These are phyloP conservation scores for Cryphonectria radicalis DNA, from an alignment of 2,329 filamentous ascomycete genomes.

Conservation along the genomic window DNA sequence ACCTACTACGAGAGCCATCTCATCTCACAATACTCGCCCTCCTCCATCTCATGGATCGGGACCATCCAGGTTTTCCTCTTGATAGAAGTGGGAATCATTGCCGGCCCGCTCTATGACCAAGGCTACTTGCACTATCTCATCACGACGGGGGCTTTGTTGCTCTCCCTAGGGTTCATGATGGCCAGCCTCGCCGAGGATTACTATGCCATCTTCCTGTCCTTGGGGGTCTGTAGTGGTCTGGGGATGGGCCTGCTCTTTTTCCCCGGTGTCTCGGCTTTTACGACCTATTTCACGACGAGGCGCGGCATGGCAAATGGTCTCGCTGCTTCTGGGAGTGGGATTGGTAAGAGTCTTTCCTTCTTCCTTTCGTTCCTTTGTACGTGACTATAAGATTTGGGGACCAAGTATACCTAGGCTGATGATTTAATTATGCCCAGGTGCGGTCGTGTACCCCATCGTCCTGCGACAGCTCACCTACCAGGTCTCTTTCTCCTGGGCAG, in stretches of 20 bases:
- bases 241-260: constrained; percentile 49
- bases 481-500: constrained; percentile 37
- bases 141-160: constrained; percentile 44
- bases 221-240: constrained; percentile 50
- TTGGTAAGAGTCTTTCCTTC: constrained; percentile 42
- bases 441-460: constrained; percentile 41
- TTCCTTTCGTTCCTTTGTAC: not conserved
- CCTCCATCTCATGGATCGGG: constrained; percentile 51
- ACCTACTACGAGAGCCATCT: constrained; percentile 54
- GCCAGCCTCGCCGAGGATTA: constrained; percentile 42
- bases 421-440: constrained; percentile 24
- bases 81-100: constrained; percentile 45
- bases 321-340: constrained; percentile 37
- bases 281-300: constrained; percentile 39
- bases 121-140: constrained; percentile 50
- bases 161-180: constrained; percentile 54
- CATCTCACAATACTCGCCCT: constrained; percentile 38
- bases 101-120: constrained; percentile 52
- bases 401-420: not conserved
- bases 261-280: constrained; percentile 41
- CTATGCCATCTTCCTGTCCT: constrained; percentile 50
- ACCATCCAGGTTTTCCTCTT: constrained; percentile 53
- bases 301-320: constrained; percentile 41
- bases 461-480: constrained; percentile 32
- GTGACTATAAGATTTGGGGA: not conserved